Percentiles rank a stretch among this genome's conserved stretches.
phyloP scores from a whole-genome alignment of 257 asterid genomes.

The Solanum neorickii region DNA sequence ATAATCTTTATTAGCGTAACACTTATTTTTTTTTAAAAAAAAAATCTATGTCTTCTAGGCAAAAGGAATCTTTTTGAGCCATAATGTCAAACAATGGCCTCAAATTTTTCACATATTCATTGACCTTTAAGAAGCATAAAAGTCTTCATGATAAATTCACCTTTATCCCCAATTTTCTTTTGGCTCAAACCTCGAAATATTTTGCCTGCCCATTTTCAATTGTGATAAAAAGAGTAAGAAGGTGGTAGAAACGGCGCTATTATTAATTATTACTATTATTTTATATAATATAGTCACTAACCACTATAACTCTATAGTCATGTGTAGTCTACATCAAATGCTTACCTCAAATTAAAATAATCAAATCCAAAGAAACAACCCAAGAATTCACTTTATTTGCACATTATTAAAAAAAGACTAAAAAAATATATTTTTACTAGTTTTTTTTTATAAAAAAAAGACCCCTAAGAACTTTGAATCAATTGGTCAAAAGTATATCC shows the following conservation, averaged over 20 bases:
- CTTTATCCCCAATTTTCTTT: background rate
- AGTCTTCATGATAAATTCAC: background rate
- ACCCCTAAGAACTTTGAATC: conserved; percentile 10
- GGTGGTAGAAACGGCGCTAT: background rate
- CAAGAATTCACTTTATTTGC: conserved; percentile 25
- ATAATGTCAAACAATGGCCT: background rate
- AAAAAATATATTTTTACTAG: background rate
- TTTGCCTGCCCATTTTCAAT: background rate
- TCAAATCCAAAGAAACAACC: conserved; percentile 7
- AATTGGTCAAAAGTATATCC: conserved; percentile 36
- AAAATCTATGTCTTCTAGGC: background rate
- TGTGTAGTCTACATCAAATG: conserved; percentile 2
- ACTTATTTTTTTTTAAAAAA: background rate
- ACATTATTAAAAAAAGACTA: conserved; percentile 4
- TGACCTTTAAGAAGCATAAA: background rate
- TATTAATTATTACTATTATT: background rate
- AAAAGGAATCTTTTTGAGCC: background rate
- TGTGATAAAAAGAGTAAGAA: background rate
- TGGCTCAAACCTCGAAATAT: background rate
- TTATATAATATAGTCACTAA: background rate
- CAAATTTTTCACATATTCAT: background rate
- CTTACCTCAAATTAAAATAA: conserved; percentile 1
- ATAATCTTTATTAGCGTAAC: background rate
- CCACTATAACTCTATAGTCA: background rate
- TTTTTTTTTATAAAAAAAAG: background rate